A percentile compares a stretch with the other conserved stretches of the same genome.
phyloP scores from a whole-genome alignment of 1,284 basidiomycete genomes.

The Leccinum solheimii region DNA sequence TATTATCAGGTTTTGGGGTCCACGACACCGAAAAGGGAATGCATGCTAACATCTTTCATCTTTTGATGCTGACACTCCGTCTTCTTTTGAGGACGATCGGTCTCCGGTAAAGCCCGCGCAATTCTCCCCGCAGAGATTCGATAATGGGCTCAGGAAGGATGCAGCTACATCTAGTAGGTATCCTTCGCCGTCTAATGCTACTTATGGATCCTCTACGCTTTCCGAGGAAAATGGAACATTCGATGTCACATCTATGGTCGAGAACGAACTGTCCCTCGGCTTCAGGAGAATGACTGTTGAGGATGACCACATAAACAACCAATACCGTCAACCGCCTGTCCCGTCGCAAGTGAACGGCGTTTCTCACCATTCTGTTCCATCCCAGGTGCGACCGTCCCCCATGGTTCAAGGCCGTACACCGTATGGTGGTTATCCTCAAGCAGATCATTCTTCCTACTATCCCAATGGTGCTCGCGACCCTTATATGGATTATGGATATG shows the following conservation, averaged over 20 bases:
- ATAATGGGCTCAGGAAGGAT: constrained; percentile 46
- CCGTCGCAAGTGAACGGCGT: constrained; percentile 26
- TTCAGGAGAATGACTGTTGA: constrained; percentile 71
- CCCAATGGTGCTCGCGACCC: constrained; percentile 45
- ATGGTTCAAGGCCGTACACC: constrained; percentile 48
- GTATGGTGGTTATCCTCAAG: constrained; percentile 52
- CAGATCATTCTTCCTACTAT: constrained; percentile 61
- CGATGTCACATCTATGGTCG: constrained; percentile 47
- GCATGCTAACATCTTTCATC: constrained; percentile 27
- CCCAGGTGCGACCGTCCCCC: constrained; percentile 41
- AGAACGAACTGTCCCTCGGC: constrained; percentile 55
- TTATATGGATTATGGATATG: constrained; percentile 56
- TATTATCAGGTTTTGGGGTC: constrained; percentile 59
- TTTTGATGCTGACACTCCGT: constrained; percentile 15
- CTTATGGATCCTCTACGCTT: constrained; percentile 39
- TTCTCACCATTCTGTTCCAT: constrained; percentile 27
- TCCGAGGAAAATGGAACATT: constrained; percentile 40
- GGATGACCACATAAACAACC: constrained; percentile 49
- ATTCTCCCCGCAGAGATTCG: constrained; percentile 56
- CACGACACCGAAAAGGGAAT: constrained; percentile 46
- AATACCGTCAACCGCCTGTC: constrained; percentile 33
- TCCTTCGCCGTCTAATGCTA: constrained; percentile 45
- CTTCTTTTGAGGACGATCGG: constrained; percentile 49
- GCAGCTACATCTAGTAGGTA: constrained; percentile 41
- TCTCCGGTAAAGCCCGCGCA: constrained; percentile 46